Evolutionary conservation across 1,139 yeast species (phyloP), one percentile per base, ranked within the genome.

Genomic region (Candida pseudocylindracea): DNA sequence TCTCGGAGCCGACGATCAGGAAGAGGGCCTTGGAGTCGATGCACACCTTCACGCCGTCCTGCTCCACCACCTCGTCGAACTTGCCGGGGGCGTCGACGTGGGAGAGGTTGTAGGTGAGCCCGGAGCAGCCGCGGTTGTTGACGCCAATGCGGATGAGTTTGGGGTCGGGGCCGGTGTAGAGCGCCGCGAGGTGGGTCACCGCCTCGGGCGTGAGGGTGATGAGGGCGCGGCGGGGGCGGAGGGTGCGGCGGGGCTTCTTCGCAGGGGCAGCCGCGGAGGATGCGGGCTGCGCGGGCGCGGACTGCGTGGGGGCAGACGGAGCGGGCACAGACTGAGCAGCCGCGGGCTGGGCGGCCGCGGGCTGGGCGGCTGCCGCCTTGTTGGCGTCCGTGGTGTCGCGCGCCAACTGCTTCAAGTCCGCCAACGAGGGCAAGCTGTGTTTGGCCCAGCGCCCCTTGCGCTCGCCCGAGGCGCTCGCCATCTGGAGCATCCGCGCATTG

Each of bases 111-210:
- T 88, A 88, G 0, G 93, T 75, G 39, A 88, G 62, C 0, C 98
- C 98, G 0, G 96, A 85, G 50, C 98, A 88, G 3, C 98, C 98
- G 51, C 95, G 65, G 51, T 88, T 88, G 42, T 72, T 70, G n/a
- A 91, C 96, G 5, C 96, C 93, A 13, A 88, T 75, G 44, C 95
- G 64, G 36, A 88, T 81, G 48, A 81, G 60, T 53, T 88, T 72
- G 24, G 96, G 96, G 32, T 70, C 68, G 4, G 96, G 96, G 42
- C 73, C 79, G 36, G 74, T 66, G 41, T 76, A 54, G 29, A 88
- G 58, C 1, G 62, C 67, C 37, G 57, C 57, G 38, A 88, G 57
- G 51, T 88, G 95, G 7, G 53, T 50, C 4, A 81, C 57, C 0
- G 96, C 96, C 33, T 60, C 65, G 4, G 79, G 66, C 0, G 88